Evolutionary conservation across 2,329 filamentous ascomycete species (phyloP).

Genomic region (Cladosporium oxysporum): DNA sequence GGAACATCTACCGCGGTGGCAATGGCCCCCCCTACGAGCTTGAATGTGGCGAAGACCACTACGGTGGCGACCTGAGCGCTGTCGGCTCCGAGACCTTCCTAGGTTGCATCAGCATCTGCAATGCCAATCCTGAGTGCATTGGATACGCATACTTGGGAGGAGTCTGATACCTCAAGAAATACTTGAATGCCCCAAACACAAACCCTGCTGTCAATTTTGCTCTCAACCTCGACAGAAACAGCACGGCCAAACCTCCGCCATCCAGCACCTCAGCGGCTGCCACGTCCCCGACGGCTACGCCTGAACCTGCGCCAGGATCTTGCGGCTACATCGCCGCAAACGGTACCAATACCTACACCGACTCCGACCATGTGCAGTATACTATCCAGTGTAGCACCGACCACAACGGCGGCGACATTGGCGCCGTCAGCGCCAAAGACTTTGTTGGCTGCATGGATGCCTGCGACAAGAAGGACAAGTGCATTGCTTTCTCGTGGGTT

Average conservation of each 20-base stretch:
- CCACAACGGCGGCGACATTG: slow-evolving; percentile 29
- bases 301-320: slow-evolving; percentile 4
- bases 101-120: slow-evolving; percentile 21
- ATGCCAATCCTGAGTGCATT: slow-evolving; percentile 21
- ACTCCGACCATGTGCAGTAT: slow-evolving; percentile 19
- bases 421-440: slow-evolving; percentile 14
- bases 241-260: neutral
- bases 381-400: slow-evolving; percentile 26
- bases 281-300: neutral
- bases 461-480: slow-evolving; percentile 27
- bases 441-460: slow-evolving; percentile 30
- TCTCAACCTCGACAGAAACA: slow-evolving; percentile 3
- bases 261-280: neutral
- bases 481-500: slow-evolving; percentile 27
- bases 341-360: slow-evolving; percentile 7
- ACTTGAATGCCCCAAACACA: neutral
- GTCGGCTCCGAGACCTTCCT: slow-evolving; percentile 10
- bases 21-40: slow-evolving; percentile 7
- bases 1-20: neutral
- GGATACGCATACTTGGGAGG: slow-evolving; percentile 24
- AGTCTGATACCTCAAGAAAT: slow-evolving; percentile 25
- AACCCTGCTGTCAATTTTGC: slow-evolving; percentile 5
- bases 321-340: slow-evolving; percentile 6
- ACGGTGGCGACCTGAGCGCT: slow-evolving; percentile 16
- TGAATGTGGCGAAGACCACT: slow-evolving; percentile 12